Percentiles rank a stretch among this genome's conserved stretches.
These are phyloP conservation scores for Tylopilus vinaceipallidus DNA, from an alignment of 768 basidiomycete species.

Conservation along the genomic window DNA sequence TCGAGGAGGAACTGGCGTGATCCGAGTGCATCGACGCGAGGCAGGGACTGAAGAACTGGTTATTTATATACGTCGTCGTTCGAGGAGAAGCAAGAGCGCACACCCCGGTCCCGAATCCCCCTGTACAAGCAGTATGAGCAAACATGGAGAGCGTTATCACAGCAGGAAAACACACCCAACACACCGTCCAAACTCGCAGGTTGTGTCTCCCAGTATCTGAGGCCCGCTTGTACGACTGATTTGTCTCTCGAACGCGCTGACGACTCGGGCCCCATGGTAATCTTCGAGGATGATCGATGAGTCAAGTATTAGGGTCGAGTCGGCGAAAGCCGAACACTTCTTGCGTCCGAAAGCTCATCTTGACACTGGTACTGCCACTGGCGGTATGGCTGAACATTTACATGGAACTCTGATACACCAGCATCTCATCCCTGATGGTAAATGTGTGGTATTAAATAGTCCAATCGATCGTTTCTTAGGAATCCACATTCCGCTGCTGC, in stretches of 20 bases:
- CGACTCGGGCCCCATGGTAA: too few species aligned
- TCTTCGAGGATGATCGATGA: neutral
- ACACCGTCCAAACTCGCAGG: constrained; percentile 86
- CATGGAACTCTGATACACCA: too few species aligned
- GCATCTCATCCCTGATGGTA: too few species aligned
- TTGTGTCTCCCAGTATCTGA: constrained; percentile 83
- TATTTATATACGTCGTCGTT: neutral
- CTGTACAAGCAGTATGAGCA: constrained; percentile 30
- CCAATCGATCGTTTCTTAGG: too few species aligned
- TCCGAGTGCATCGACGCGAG: constrained; percentile 85
- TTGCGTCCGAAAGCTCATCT: too few species aligned
- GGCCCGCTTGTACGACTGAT: constrained; percentile 70
- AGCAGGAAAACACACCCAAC: constrained; percentile 49
- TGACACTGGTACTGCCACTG: too few species aligned
- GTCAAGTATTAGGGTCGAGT: too few species aligned
- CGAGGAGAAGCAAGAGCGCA: constrained; percentile 10
- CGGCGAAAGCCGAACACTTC: neutral
- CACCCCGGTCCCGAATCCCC: constrained; percentile 57
- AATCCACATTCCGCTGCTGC: too few species aligned
- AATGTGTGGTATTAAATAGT: too few species aligned
- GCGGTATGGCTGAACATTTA: too few species aligned
- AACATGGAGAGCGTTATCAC: neutral
- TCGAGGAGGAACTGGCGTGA: constrained; percentile 86
- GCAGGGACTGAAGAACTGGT: constrained; percentile 59
- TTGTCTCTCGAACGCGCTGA: constrained; percentile 26